Conservation (phyloP, 2,329 filamentous ascomycete genomes). For the Diaporthe eres region DNA sequence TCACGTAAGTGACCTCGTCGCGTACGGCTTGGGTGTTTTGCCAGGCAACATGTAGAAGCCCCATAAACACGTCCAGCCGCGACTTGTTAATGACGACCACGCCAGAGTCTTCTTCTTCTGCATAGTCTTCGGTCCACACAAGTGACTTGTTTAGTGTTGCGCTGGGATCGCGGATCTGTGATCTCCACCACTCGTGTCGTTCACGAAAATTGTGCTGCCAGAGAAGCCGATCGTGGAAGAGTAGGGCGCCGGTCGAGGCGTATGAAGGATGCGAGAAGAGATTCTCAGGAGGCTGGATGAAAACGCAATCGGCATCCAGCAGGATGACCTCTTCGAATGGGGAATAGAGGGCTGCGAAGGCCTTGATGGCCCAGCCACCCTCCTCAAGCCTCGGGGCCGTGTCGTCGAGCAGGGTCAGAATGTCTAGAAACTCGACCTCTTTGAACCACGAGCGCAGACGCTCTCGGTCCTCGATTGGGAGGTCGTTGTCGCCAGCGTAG, state of each 20-base stretch:
- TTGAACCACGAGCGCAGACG: neutral
- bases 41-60: neutral
- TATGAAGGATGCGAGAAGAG: neutral
- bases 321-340: neutral
- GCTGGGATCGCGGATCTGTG: neutral
- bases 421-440: neutral
- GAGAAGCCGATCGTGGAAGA: constrained; percentile 3
- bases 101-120: constrained; percentile 59
- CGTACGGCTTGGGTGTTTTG: neutral
- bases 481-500: neutral
- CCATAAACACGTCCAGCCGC: neutral
- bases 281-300: neutral
- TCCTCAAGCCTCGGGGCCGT: neutral
- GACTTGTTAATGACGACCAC: constrained; percentile 58
- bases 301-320: neutral
- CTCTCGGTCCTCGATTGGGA: neutral
- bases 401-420: neutral
- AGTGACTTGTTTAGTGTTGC: constrained; percentile 49
- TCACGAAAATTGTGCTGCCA: neutral
- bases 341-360: neutral
- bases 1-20: neutral
- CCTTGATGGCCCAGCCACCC: neutral
- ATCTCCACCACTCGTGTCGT: neutral
- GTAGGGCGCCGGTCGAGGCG: neutral
- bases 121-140: constrained; percentile 56